Conservation (phyloP, 768 basidiomycete genomes). For the Mycena vitilis region DNA sequence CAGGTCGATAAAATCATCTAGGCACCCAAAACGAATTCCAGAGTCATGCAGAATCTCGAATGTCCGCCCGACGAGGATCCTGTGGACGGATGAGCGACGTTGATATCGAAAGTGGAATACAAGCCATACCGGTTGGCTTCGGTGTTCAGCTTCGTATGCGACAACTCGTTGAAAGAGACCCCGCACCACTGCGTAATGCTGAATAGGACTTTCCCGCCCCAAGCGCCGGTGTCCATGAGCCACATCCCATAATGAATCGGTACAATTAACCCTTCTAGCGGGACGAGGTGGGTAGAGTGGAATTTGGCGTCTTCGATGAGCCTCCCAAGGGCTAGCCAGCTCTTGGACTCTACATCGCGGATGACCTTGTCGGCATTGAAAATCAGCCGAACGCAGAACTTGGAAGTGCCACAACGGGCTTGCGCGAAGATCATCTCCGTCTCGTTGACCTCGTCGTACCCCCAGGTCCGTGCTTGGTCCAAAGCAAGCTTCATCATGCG, state of each 20-base stretch:
- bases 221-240: conserved; percentile 17
- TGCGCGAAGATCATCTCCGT: neutral
- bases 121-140: conserved; percentile 12
- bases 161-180: neutral
- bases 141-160: neutral
- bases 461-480: neutral
- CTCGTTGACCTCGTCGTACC: neutral
- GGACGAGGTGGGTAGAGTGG: conserved; percentile 13
- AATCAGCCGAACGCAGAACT: conserved; percentile 14
- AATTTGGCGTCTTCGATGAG: conserved; percentile 21
- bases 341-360: neutral
- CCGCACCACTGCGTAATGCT: conserved; percentile 27
- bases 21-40: neutral
- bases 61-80: conserved; percentile 14
- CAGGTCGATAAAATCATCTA: neutral
- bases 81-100: neutral
- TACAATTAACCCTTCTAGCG: neutral
- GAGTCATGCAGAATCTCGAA: conserved; percentile 16
- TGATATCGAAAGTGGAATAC: too few relatives aligned
- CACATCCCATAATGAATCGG: conserved; percentile 26
- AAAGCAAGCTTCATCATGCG: neutral
- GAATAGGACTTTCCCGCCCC: conserved; percentile 22
- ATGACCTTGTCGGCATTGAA: conserved; percentile 2
- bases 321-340: neutral
- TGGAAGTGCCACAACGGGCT: neutral